phyloP scores from a whole-genome alignment of 805 yeast genomes.

The Monosporozyma solicola region DNA sequence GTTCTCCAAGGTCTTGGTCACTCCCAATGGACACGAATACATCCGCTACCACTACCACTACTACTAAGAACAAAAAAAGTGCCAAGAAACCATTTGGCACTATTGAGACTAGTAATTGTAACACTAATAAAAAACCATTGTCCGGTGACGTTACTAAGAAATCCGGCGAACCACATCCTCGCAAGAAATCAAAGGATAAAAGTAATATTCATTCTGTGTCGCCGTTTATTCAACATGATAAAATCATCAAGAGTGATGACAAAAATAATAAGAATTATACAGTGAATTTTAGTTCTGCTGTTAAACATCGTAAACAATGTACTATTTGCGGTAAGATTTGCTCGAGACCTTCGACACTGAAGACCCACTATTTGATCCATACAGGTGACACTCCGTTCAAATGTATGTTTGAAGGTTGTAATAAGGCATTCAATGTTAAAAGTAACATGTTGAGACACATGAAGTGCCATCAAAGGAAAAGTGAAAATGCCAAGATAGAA shows the following conservation, averaged over 20 bases:
- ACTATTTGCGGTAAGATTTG: conserved; percentile 63
- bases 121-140: background rate
- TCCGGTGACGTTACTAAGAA: background rate
- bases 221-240: background rate
- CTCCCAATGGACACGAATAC: background rate
- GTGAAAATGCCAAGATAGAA: background rate
- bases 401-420: conserved; percentile 58
- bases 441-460: conserved; percentile 76
- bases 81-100: background rate
- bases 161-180: background rate
- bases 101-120: background rate
- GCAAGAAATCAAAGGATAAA: background rate
- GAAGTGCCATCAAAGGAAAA: conserved; percentile 41
- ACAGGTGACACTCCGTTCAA: conserved; percentile 67
- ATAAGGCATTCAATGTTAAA: conserved; percentile 61
- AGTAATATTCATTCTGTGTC: background rate
- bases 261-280: conserved; percentile 4
- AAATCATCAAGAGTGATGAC: background rate
- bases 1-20: background rate
- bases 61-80: background rate
- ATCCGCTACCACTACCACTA: background rate
- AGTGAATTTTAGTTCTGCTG: conserved; percentile 7
- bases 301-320: conserved; percentile 22
- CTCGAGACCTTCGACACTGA: conserved; percentile 73
- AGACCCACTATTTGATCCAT: conserved; percentile 72